phyloP scores from a whole-genome alignment of 2,329 filamentous ascomycete species.

The Dothidotthia symphoricarpi region DNA sequence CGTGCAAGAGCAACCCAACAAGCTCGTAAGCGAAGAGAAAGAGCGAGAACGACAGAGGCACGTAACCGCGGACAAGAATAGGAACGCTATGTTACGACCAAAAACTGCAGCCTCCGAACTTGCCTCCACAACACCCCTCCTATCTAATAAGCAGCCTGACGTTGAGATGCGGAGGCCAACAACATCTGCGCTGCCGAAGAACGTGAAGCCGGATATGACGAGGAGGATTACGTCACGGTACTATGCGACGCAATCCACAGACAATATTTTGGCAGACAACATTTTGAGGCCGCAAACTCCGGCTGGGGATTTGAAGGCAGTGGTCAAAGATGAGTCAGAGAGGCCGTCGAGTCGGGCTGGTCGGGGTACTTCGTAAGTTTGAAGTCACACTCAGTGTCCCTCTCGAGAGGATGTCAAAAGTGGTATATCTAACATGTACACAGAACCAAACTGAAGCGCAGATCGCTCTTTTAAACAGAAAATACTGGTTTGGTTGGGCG shows the following conservation, averaged over 20 bases:
- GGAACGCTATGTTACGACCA: slow-evolving; percentile 10
- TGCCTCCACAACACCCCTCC: neutral
- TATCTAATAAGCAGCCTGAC: neutral
- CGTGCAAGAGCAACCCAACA: neutral
- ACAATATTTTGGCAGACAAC: neutral
- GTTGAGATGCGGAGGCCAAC: neutral
- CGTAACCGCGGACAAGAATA: slow-evolving; percentile 14
- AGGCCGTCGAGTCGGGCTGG: slow-evolving; percentile 5
- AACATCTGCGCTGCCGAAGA: neutral
- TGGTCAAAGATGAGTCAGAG: slow-evolving; percentile 2
- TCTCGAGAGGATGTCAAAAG: neutral
- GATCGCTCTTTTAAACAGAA: slow-evolving; percentile 4
- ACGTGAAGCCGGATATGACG: neutral
- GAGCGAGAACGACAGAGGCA: slow-evolving; percentile 7
- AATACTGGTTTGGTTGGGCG: too few species aligned
- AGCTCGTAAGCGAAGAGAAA: slow-evolving; percentile 1
- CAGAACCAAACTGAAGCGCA: slow-evolving; percentile 7
- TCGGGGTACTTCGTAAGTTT: slow-evolving; percentile 8
- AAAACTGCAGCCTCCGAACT: slow-evolving; percentile 8
- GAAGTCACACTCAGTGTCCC: neutral
- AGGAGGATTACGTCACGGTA: slow-evolving; percentile 15
- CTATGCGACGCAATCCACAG: slow-evolving; percentile 10
- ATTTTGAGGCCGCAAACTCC: slow-evolving; percentile 3
- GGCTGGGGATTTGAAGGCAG: slow-evolving; percentile 4
- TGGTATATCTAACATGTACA: neutral